Conservation (phyloP, 179 eudicot species). For the Pouteria campechiana region DNA sequence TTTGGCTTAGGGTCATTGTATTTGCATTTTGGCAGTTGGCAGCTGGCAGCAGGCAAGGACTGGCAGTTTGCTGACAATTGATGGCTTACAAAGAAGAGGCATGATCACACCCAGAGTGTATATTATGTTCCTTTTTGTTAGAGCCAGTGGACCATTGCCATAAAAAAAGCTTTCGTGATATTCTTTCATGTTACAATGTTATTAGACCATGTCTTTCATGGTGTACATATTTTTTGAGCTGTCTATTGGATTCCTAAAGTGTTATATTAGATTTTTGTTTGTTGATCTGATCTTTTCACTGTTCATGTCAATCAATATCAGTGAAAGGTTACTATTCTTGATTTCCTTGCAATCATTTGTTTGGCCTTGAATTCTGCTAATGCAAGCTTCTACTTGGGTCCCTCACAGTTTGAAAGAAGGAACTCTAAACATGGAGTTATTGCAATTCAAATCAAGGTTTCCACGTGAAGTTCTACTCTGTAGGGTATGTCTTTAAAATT, state of each 20-base stretch:
- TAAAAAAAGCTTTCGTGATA: too few species aligned
- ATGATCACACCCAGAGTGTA: too few species aligned
- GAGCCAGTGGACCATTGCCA: too few species aligned
- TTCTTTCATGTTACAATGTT: too few species aligned
- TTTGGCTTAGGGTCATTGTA: too few species aligned
- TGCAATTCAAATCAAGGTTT: conserved; percentile 90
- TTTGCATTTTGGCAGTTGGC: too few species aligned
- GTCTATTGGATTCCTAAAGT: not conserved
- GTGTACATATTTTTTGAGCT: too few species aligned
- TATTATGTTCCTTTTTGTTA: too few species aligned
- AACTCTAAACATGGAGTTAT: conserved; percentile 79
- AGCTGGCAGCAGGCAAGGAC: too few species aligned
- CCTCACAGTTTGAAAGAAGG: conserved; percentile 84
- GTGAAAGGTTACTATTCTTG: not conserved
- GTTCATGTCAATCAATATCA: not conserved
- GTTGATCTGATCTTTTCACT: not conserved
- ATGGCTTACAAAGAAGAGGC: too few species aligned
- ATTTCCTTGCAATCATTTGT: not conserved
- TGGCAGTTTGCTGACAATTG: too few species aligned
- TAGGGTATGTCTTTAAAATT: conserved; percentile 48
- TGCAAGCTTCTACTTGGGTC: not conserved
- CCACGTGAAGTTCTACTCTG: conserved; percentile 96
- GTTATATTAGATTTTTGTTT: not conserved
- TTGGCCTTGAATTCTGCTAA: not conserved
- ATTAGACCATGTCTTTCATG: too few species aligned